Base-by-base conservation (phyloP, 2,329 filamentous ascomycete genomes). In the Aspergillus vadensis region DNA sequence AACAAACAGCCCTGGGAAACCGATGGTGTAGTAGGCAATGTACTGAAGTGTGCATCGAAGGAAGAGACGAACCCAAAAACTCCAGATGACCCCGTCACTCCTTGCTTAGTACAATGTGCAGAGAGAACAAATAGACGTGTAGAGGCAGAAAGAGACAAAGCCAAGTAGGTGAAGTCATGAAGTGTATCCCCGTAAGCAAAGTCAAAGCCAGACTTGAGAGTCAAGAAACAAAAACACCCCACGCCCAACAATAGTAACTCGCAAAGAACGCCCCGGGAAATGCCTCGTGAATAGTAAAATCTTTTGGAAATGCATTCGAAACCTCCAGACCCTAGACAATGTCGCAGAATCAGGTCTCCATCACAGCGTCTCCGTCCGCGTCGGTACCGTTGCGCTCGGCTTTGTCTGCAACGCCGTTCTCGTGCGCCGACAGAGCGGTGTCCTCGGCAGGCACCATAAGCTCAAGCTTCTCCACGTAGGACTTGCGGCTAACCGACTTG, bases 301-400 rank as follows among this genome's bases (percentile, higher is more conserved):
- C 14, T 30, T 27, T 17, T 17, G 47, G 17, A 9, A 32, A 50
- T 44, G 41, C 17, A 19, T 23, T 44, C 17, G 41, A 43, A 43
- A 19, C 39, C 39, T 19, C 12, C 14, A 30, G 47, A n/a, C 23
- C 25, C 23, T 27, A 6, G 47, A 15, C 25, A 30, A 36, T 30
- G 47, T 50, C 15, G 12, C 8, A 48, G 52, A 19, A 58, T 73
- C 62, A 74, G 64, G 66, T 65, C 56, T 70, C 69, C 72, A 74
- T 74, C 49, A 71, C 69, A 38, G 65, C 66, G 57, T 74, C 70
- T 1, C 66, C 66, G 44, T 74, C 72, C 3, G 67, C 67, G 49
- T 74, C 72, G 14, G 63, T 65, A 7, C 68, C 71, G 43, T 72
- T 69, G 23, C 65, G 58, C 25, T 58, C 38, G 38, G 65, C 60